phyloP scores from a whole-genome alignment of 202 grass and related monocot species.

The Schoenoplectus triqueter region DNA sequence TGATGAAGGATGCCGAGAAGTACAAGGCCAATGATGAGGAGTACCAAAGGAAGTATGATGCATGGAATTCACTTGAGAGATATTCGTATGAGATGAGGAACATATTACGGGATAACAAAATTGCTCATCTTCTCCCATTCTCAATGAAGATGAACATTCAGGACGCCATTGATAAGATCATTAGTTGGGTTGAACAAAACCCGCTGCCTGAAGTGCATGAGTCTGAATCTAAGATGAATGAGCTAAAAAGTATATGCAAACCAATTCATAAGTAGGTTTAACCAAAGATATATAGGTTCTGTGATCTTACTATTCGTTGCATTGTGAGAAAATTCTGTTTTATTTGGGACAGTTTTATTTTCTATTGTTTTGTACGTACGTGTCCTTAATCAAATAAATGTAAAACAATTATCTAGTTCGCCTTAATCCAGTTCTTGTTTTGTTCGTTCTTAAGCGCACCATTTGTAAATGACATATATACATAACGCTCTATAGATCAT shows the following conservation, averaged over 20 bases:
- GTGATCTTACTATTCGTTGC: not conserved
- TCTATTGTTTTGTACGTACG: not conserved
- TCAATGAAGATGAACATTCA: slow-evolving; percentile 23
- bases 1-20: slow-evolving; percentile 25
- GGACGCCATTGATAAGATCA: not conserved
- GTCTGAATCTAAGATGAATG: slow-evolving; percentile 27
- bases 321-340: not conserved
- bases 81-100: slow-evolving; percentile 27
- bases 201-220: not conserved
- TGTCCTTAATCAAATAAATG: not conserved
- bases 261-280: slow-evolving; percentile 3
- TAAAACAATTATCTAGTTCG: not conserved
- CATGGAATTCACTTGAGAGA: slow-evolving; percentile 28
- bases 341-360: not conserved
- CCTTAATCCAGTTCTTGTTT: not conserved
- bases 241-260: slow-evolving; percentile 26
- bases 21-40: slow-evolving; percentile 25
- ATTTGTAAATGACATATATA: not conserved
- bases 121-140: not conserved
- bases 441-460: not conserved
- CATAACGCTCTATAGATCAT: not conserved
- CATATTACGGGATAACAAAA: not conserved
- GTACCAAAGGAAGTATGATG: slow-evolving; percentile 16
- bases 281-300: not conserved
- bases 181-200: slow-evolving; percentile 23